Evolutionary conservation across 179 eudicot species (phyloP).

Genomic region (Silene noctiflora): DNA sequence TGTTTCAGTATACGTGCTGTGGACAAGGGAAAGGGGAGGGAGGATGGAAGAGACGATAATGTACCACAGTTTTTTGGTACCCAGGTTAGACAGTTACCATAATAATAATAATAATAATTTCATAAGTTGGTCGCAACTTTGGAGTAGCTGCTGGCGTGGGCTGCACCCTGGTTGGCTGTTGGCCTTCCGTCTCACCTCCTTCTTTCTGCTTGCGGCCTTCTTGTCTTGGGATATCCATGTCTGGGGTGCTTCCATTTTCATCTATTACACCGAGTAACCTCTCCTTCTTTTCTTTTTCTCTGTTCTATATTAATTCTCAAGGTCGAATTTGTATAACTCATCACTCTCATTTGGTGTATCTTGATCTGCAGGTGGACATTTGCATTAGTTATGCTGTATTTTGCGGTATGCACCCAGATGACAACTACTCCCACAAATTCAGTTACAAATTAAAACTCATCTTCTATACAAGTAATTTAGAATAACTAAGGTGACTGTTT

Average conservation of each 20-base stretch:
- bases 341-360: conserved; percentile 11
- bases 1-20: conserved; percentile 35
- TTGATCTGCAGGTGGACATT: conserved; percentile 96
- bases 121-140: conserved; percentile 23
- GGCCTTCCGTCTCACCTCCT: conserved; percentile 30
- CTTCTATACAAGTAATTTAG: neutral
- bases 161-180: conserved; percentile 47
- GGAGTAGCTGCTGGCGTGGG: conserved; percentile 54
- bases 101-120: conserved; percentile 21
- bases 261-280: conserved; percentile 61
- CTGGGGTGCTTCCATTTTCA: conserved; percentile 41
- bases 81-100: neutral
- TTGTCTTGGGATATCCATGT: conserved; percentile 39
- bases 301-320: neutral
- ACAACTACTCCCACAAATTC: neutral
- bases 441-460: neutral
- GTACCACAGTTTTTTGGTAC: neutral
- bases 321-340: neutral
- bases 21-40: conserved; percentile 37
- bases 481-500: neutral
- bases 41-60: neutral
- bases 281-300: no score
- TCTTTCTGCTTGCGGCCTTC: conserved; percentile 31
- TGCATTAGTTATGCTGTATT: conserved; percentile 60
- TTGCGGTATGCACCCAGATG: conserved; percentile 51